Evolutionary conservation across 2,329 filamentous ascomycete species (phyloP).

Genomic region (Microascus cirrosus): DNA sequence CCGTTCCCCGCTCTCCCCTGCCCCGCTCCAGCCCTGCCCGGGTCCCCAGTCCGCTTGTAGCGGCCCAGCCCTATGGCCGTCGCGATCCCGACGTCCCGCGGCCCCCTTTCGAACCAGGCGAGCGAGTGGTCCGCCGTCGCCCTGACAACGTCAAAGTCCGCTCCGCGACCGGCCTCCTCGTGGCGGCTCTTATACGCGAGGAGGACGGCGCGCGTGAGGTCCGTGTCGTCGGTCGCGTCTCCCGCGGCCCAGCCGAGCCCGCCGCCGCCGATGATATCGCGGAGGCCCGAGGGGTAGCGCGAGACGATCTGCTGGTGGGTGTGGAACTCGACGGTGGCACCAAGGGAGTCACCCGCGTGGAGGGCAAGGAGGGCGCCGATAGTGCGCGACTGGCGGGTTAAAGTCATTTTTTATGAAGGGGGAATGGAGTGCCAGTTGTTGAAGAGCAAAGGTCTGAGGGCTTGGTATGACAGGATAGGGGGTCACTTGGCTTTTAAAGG

Average conservation of each 20-base stretch:
- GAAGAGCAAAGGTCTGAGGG: too few species aligned
- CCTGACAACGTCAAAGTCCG: slow-evolving; percentile 15
- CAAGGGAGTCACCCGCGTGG: slow-evolving; percentile 33
- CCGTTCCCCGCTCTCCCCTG: slow-evolving; percentile 29
- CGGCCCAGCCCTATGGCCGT: slow-evolving; percentile 19
- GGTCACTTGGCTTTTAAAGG: too few species aligned
- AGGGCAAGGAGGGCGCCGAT: slow-evolving; percentile 32
- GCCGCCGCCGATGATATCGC: slow-evolving; percentile 32
- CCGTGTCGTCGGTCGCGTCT: slow-evolving; percentile 35
- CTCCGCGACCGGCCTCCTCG: neutral
- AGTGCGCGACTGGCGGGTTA: neutral
- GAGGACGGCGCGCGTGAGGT: slow-evolving; percentile 31
- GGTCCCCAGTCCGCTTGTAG: slow-evolving; percentile 17
- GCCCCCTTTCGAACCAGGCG: slow-evolving; percentile 26
- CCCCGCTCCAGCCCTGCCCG: slow-evolving; percentile 23
- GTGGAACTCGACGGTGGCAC: slow-evolving; percentile 31
- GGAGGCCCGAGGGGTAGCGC: slow-evolving; percentile 22
- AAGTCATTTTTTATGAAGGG: neutral
- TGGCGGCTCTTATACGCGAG: slow-evolving; percentile 24
- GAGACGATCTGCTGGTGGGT: slow-evolving; percentile 19
- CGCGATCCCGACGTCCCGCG: slow-evolving; percentile 26
- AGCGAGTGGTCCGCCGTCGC: slow-evolving; percentile 25
- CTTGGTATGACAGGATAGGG: too few species aligned
- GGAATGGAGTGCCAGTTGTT: neutral
- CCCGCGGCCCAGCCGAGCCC: slow-evolving; percentile 27